Conservation (phyloP, 2,329 filamentous ascomycete genomes). For the Chrysoporthe austroafricana region DNA sequence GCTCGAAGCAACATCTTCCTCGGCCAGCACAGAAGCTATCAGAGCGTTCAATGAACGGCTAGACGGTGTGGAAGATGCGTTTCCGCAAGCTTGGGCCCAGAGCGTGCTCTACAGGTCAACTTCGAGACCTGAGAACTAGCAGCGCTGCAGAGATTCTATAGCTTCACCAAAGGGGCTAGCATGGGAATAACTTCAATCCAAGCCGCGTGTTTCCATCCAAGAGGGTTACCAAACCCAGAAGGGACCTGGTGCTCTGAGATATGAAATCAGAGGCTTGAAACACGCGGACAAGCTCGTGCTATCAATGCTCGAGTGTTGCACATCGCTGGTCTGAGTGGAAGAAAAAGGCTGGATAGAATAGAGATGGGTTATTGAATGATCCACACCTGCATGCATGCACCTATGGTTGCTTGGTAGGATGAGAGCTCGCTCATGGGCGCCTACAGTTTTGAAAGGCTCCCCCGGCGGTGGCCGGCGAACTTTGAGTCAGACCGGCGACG, state of each 20-base stretch:
- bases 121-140: no score
- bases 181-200: no score
- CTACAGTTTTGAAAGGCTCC: no score
- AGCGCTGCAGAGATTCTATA: no score
- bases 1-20: not conserved
- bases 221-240: no score
- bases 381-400: not conserved
- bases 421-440: no score
- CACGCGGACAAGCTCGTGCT: not conserved
- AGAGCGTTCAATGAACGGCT: not conserved
- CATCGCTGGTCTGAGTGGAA: not conserved
- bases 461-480: not conserved
- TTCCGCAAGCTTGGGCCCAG: not conserved
- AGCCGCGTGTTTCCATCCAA: no score
- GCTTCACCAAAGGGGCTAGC: no score
- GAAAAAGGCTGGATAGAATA: not conserved
- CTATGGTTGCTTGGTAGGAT: no score
- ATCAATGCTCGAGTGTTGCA: not conserved
- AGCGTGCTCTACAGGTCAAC: no score
- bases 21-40: not conserved
- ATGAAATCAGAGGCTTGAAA: no score
- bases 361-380: not conserved
- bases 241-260: no score
- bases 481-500: conserved; percentile 12
- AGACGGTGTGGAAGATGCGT: not conserved